Evolutionary conservation across 176 grass and related monocot species (phyloP), one percentile per base, ranked within the genome.

Genomic region (Ananas comosus): DNA sequence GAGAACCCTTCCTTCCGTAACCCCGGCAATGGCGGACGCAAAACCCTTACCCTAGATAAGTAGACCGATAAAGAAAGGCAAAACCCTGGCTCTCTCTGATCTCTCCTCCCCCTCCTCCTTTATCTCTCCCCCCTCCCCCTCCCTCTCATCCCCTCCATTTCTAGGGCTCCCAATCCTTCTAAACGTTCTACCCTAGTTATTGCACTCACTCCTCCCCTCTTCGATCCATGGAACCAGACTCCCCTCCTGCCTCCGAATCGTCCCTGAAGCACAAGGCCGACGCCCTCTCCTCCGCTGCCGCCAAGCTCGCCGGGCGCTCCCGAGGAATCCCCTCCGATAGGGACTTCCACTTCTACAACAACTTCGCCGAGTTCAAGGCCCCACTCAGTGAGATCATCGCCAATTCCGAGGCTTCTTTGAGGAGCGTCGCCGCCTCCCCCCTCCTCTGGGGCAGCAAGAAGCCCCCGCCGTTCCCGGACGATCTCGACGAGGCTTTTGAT

Each of bases 321-420:
- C 69, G 77, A 52, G 76, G 58, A 9, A 76, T 85, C 23, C 73
- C 83, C 23, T 63, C 78, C 9, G 77, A 63, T 8, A 69, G 51
- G 61, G 85, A 93, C 78, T 99, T 99, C 65, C 87, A 91, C 80
- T 99, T 99, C 80, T 99, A 88, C 75, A 73, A 86, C 80, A 99
- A 99, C 80, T 93, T 93, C 66, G 68, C 87, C 14, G 67, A 82
- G 2, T 99, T 99, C 80, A 86, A 82, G 71, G 61, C 74, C 80
- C 78, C 87, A 13, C 51, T 85, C 23, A 80, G 50, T 63, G 80
- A 80, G 29, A 77, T 88, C 63, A 71, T 66, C 51, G 65, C 87
- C 51, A 82, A 69, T 64, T 64, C 82, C 12, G 86, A 83, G 2
- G 76, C 77, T 63, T 90, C 87, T 51, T 65, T 74, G 53, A 14